These are phyloP conservation scores for Fonsecaea pedrosoi DNA, from an alignment of 2,329 filamentous ascomycete species.

Conservation along the genomic window DNA sequence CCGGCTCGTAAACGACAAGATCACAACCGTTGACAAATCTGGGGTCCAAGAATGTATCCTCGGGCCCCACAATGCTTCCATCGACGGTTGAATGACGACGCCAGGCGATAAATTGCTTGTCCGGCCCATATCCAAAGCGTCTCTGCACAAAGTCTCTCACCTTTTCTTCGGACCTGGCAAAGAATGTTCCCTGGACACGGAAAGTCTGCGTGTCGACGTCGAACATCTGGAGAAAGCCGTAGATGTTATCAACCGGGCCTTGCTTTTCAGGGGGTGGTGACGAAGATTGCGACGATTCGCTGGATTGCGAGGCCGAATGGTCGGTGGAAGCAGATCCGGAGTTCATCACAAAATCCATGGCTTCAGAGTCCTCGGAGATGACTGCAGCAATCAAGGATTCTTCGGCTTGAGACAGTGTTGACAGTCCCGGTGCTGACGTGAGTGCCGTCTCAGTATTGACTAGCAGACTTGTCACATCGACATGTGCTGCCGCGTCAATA, in stretches of 20 bases:
- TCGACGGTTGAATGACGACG: slow-evolving; percentile 46
- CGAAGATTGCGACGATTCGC: slow-evolving; percentile 19
- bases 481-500: slow-evolving; percentile 33
- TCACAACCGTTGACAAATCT: slow-evolving; percentile 48
- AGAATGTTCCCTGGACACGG: slow-evolving; percentile 50
- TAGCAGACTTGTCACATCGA: not conserved
- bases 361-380: slow-evolving; percentile 36
- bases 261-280: slow-evolving; percentile 12
- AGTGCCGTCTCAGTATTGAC: not conserved
- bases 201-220: slow-evolving; percentile 57
- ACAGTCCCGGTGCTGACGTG: not conserved
- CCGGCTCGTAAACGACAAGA: slow-evolving; percentile 52
- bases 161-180: slow-evolving; percentile 49
- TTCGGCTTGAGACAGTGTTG: slow-evolving; percentile 27
- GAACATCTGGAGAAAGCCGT: slow-evolving; percentile 60
- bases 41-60: slow-evolving; percentile 35
- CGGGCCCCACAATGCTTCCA: slow-evolving; percentile 45
- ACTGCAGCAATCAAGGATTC: slow-evolving; percentile 44
- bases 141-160: slow-evolving; percentile 51
- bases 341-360: slow-evolving; percentile 24
- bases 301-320: slow-evolving; percentile 16
- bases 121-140: slow-evolving; percentile 47
- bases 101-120: slow-evolving; percentile 53
- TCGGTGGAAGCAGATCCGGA: slow-evolving; percentile 12
- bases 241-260: slow-evolving; percentile 43